These are phyloP conservation scores for Phyllosticta ampelicida DNA, from an alignment of 2,329 filamentous ascomycete species.

Conservation along the genomic window DNA sequence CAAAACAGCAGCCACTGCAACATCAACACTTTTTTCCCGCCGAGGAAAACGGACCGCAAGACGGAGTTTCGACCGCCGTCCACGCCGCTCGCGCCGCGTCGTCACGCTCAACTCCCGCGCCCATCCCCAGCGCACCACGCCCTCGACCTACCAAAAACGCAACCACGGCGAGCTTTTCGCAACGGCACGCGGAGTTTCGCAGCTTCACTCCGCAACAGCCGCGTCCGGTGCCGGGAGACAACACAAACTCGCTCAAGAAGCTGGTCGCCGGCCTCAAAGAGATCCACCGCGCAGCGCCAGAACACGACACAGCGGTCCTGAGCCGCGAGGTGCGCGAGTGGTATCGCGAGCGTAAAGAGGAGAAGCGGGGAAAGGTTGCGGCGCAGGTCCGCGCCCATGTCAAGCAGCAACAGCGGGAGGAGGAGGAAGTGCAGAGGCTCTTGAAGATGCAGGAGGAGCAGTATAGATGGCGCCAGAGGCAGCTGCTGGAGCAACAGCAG, in stretches of 20 bases:
- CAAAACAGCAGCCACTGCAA: neutral
- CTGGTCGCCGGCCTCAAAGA: neutral
- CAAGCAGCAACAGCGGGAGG: neutral
- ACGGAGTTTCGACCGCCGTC: neutral
- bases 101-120: neutral
- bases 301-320: neutral
- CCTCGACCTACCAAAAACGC: neutral
- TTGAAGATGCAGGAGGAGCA: neutral
- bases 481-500: neutral
- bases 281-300: neutral
- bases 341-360: neutral
- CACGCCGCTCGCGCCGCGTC: neutral
- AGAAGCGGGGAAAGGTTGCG: neutral
- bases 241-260: neutral
- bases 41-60: neutral
- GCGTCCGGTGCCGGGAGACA: neutral
- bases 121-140: neutral
- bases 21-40: neutral
- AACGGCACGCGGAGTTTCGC: neutral
- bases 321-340: neutral
- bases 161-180: neutral
- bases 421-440: neutral
- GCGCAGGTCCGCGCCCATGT: neutral
- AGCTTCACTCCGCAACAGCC: neutral
- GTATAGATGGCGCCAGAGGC: neutral